Evolutionary conservation across 352 stramenopile genomes (phyloP).

Genomic region (Peronospora tabacina): DNA sequence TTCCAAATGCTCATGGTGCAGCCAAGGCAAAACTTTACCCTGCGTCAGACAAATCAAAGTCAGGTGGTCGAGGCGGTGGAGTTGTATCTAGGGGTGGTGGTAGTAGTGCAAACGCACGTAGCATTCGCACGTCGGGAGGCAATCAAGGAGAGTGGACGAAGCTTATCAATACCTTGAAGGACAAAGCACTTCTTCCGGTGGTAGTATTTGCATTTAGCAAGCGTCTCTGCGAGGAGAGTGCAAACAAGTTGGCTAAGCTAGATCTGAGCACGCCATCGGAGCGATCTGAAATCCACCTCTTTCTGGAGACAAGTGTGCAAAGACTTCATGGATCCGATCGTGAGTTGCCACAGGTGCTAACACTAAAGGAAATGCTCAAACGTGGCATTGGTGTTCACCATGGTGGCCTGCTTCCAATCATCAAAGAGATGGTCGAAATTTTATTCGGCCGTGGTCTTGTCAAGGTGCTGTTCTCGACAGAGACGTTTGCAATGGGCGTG

Average conservation of each 20-base stretch:
- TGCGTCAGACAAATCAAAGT: slow-evolving; percentile 45
- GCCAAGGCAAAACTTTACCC: slow-evolving; percentile 64
- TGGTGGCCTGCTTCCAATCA: slow-evolving; percentile 94
- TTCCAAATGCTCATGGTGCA: slow-evolving; percentile 45
- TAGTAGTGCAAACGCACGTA: slow-evolving; percentile 37
- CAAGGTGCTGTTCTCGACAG: slow-evolving; percentile 98
- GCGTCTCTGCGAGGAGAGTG: slow-evolving; percentile 73
- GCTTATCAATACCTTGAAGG: slow-evolving; percentile 77
- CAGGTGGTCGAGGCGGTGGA: slow-evolving; percentile 27
- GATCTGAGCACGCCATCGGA: slow-evolving; percentile 66
- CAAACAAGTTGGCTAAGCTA: slow-evolving; percentile 64
- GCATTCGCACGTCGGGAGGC: slow-evolving; percentile 48
- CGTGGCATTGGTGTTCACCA: slow-evolving; percentile 96
- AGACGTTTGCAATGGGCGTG: slow-evolving; percentile 99
- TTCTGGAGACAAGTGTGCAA: slow-evolving; percentile 70
- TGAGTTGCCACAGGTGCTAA: slow-evolving; percentile 96
- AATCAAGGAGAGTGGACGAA: slow-evolving; percentile 86
- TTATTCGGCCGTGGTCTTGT: slow-evolving; percentile 95
- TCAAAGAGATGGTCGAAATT: slow-evolving; percentile 99
- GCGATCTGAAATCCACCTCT: slow-evolving; percentile 78
- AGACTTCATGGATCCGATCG: slow-evolving; percentile 91
- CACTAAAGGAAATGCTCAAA: slow-evolving; percentile 94
- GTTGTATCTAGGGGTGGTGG: slow-evolving; percentile 28
- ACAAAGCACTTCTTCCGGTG: slow-evolving; percentile 90
- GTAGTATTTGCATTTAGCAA: slow-evolving; percentile 93